Conservation (phyloP, 306 rosid genomes). For the Hippophae gyantsensis region DNA sequence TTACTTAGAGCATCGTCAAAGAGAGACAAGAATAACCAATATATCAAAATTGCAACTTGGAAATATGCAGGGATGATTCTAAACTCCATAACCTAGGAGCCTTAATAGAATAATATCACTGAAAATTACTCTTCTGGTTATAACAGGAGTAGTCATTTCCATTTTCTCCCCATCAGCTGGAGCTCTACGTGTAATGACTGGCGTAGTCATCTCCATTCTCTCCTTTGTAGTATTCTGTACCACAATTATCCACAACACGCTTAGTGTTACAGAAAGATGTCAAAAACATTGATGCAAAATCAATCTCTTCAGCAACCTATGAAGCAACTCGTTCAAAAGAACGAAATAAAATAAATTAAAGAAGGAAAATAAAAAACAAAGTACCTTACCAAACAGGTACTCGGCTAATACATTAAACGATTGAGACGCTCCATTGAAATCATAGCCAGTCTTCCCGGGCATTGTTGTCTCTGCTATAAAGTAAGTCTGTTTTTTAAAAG, state of each 20-base stretch:
- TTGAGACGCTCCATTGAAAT: conserved; percentile 61
- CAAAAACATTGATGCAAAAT: conserved; percentile 1
- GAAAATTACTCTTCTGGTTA: conserved; percentile 58
- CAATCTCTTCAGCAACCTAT: background rate
- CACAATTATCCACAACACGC: conserved; percentile 13
- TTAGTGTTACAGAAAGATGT: conserved; percentile 11
- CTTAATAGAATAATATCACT: conserved; percentile 9
- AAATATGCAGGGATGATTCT: background rate
- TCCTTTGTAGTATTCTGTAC: conserved; percentile 60
- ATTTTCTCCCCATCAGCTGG: conserved; percentile 64
- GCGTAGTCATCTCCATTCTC: conserved; percentile 94
- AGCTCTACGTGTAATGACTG: conserved; percentile 62
- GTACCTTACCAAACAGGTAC: conserved; percentile 96
- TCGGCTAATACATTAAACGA: conserved; percentile 84
- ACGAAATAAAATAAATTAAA: background rate
- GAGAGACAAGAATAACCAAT: too few relatives aligned
- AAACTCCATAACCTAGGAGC: conserved; percentile 3
- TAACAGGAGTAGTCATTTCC: conserved; percentile 92
- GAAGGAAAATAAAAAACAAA: conserved; percentile 1
- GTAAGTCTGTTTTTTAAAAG: conserved; percentile 50
- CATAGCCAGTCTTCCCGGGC: conserved; percentile 85
- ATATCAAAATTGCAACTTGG: background rate
- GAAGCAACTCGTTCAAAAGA: background rate
- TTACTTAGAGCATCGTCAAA: background rate
- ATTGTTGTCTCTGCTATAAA: conserved; percentile 78